Evolutionary conservation across 192 early-diverging fungal species (phyloP), one percentile per base, ranked within the genome.

Genomic region (Oehlia diaphana): DNA sequence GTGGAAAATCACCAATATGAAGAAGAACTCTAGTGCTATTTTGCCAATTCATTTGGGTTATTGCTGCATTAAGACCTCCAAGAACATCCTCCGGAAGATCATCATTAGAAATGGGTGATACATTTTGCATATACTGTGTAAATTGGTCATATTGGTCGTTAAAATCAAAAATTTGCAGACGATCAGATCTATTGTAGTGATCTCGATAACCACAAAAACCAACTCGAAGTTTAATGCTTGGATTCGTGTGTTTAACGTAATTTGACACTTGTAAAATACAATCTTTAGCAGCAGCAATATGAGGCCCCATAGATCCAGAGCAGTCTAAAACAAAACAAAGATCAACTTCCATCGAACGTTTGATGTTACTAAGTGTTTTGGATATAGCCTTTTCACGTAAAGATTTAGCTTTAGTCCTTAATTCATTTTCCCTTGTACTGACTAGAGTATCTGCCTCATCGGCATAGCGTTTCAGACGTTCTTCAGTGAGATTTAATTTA

Each of bases 131-230:
- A 14, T 19, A 67, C 2, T 33, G 12, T 67, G 5, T 28, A 7
- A 67, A 67, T 31, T 16, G 2, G 3, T 67, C 33, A n/a, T 67
- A 31, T 33, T 21, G 13, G 7, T 67, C 28, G 14, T 31, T 67
- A 9, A 67, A 67, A 33, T 67, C 26, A 33, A 67, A 35, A 33
- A 33, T 13, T 14, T 67, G 10, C 31, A 67, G 12, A 14, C 33
- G 26, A 16, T 31, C 2, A 1, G 0, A 7, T 0, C 33, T 33
- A 21, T 58, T 7, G 0, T 33, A 1, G 9, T 67, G 28, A 33
- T 80, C 79, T 28, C 79, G 79, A 39, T 80, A 80, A 2, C 79
- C 79, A 42, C 70, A 74, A 23, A 80, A 80, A 8, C 71, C 79
- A 31, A 74, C n/a, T 7, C 74, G 37, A 44, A 80, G 37, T 77